Percentiles rank a stretch among this genome's conserved stretches.
Conservation (phyloP, 1,284 basidiomycete genomes). For the Fomitiporia mediterranea region DNA sequence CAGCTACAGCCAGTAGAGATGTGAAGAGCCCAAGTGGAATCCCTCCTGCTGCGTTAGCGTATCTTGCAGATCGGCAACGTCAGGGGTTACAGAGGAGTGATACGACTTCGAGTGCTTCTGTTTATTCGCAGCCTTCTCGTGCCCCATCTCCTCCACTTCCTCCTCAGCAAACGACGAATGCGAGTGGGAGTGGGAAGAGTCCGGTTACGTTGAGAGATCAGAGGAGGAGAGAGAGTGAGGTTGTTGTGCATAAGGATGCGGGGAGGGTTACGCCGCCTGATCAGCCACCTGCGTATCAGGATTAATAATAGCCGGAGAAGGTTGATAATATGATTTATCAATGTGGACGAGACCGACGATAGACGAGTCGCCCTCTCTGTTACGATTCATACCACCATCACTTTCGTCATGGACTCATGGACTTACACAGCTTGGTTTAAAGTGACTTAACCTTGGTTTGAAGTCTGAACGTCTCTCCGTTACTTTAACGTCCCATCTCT, state of each 20-base stretch:
- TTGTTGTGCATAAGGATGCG: conserved; percentile 18
- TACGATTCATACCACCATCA: too few relatives aligned
- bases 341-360: too few relatives aligned
- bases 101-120: conserved; percentile 7
- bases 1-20: neutral
- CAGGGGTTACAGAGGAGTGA: conserved; percentile 2
- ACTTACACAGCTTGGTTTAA: too few relatives aligned
- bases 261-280: conserved; percentile 3
- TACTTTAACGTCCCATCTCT: too few relatives aligned
- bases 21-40: too few relatives aligned
- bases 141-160: neutral
- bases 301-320: too few relatives aligned
- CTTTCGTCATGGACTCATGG: too few relatives aligned
- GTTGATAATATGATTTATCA: too few relatives aligned
- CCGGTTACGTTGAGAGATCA: neutral
- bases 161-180: neutral
- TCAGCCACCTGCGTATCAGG: conserved; percentile 9
- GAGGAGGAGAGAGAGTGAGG: conserved; percentile 2
- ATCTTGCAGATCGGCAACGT: neutral
- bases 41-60: neutral
- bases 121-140: conserved; percentile 15
- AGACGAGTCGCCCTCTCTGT: too few relatives aligned
- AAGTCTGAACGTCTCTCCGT: too few relatives aligned
- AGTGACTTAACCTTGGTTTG: too few relatives aligned
- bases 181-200: neutral